phyloP scores from a whole-genome alignment of 1,139 yeast genomes.

The Diutina catenulata region DNA sequence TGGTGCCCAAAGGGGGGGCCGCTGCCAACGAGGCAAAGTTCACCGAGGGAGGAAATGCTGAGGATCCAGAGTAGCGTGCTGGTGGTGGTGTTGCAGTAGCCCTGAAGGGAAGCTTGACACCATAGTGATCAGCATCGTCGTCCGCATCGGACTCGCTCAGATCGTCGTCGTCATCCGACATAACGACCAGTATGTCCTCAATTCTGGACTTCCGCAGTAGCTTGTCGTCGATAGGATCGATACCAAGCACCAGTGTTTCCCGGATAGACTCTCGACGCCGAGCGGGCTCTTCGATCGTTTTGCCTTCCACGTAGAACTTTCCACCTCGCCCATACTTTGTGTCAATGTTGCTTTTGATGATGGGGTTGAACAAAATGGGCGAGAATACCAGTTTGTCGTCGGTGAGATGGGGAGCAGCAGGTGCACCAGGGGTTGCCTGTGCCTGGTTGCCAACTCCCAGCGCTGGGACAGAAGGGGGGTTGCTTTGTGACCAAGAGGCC shows the following conservation, averaged over 20 bases:
- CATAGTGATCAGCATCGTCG: too few species aligned
- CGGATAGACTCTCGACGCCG: constrained; percentile 13
- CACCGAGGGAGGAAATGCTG: neutral
- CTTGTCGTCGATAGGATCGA: neutral
- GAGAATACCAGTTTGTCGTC: constrained; percentile 35
- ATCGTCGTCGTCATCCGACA: too few species aligned
- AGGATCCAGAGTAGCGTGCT: neutral
- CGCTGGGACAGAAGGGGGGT: constrained; percentile 4
- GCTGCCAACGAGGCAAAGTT: neutral
- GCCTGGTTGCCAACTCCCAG: too few species aligned
- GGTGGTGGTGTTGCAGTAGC: neutral
- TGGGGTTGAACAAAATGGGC: constrained; percentile 70
- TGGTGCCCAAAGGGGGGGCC: too few species aligned
- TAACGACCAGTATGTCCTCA: neutral
- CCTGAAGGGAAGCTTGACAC: too few species aligned
- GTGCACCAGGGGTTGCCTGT: too few species aligned
- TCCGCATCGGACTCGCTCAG: constrained; percentile 5
- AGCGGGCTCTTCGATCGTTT: constrained; percentile 12
- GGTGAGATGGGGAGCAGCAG: neutral
- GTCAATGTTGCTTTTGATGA: constrained; percentile 63
- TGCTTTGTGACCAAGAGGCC: constrained; percentile 6
- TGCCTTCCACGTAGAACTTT: constrained; percentile 49
- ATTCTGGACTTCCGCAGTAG: neutral
- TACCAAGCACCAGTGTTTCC: constrained; percentile 5
- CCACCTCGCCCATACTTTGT: constrained; percentile 82